Base-by-base conservation (phyloP, 1,284 basidiomycete genomes). In the Melampsora larici-populina region DNA sequence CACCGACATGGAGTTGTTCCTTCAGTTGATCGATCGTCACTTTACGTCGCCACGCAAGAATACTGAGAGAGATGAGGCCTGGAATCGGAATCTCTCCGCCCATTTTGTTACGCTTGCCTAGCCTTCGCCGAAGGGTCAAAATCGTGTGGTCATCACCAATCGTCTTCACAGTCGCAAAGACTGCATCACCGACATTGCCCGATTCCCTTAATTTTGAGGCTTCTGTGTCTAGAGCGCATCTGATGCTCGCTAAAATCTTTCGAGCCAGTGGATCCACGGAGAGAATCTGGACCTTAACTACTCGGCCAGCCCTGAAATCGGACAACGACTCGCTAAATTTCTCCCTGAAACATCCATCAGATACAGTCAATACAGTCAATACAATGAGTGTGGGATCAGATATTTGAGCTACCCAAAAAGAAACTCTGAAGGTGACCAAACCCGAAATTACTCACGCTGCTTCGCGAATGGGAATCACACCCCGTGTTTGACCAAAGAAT, bases 401-500 rank as follows among this genome's bases (percentile, higher is more conserved):
- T n/a, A n/a, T n/a, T n/a, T n/a, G n/a, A n/a, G n/a, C n/a, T n/a
- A n/a, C n/a, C n/a, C n/a, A n/a, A n/a, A n/a, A n/a, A n/a, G n/a
- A n/a, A n/a, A 55, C 5, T 15, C 5, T 3, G 9, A 36, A 36
- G 36, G 36, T 36, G 9, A 36, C 36, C 3, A 36, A 9, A 36
- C 8, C 43, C 11, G 55, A 29, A 13, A 24, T 36, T 40, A 79
- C 80, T 63, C 84, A 94, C 93, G 90, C 91, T 11, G 90, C 89
- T 86, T 97, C 95, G 64, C 88, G 89, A 21, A 87, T 84, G 7
- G 93, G 92, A 0, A 99, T 88, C 70, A 92, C 86, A 0, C 92
- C 97, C 81, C 92, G 91, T 70, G 96, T 81, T 66, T 92, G 91
- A 80, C 94, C 96, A 83, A 92, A 99, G 81, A 97, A 92, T 83